Evolutionary conservation across 2,329 filamentous ascomycete genomes (phyloP).

Genomic region (Coniochaeta pulveracea): DNA sequence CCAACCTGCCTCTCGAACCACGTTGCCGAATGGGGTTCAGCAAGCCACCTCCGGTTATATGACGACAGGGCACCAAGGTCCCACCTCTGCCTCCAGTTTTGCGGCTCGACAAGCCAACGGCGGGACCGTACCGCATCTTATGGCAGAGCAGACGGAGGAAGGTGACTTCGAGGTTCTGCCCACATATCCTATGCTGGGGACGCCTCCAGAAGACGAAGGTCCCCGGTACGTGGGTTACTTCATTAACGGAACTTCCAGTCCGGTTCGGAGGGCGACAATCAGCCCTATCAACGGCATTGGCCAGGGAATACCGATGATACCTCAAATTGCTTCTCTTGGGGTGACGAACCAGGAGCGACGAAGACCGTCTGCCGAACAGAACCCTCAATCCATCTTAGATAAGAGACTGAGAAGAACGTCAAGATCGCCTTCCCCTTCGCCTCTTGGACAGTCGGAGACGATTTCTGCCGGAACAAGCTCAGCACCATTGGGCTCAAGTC

Average conservation of each 20-base stretch:
- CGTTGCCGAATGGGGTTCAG: slow-evolving; percentile 15
- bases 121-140: slow-evolving; percentile 41
- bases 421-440: slow-evolving; percentile 46
- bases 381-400: slow-evolving; percentile 41
- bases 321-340: too few species aligned
- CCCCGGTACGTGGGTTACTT: slow-evolving; percentile 25
- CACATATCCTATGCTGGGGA: slow-evolving; percentile 26
- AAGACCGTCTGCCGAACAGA: slow-evolving; percentile 40
- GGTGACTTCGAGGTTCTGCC: slow-evolving; percentile 33
- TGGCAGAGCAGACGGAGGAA: slow-evolving; percentile 37
- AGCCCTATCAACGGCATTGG: slow-evolving; percentile 13
- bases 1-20: slow-evolving; percentile 45
- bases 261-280: slow-evolving; percentile 11
- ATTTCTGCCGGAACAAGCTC: slow-evolving; percentile 28
- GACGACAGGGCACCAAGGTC: slow-evolving; percentile 19
- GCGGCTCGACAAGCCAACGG: slow-evolving; percentile 33
- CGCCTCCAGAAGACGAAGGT: slow-evolving; percentile 36
- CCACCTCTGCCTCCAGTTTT: slow-evolving; percentile 23
- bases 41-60: slow-evolving; percentile 12
- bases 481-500: slow-evolving; percentile 25
- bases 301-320: slow-evolving; percentile 27
- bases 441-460: slow-evolving; percentile 36
- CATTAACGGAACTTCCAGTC: slow-evolving; percentile 19
- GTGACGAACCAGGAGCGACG: slow-evolving; percentile 32
- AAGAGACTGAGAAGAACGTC: slow-evolving; percentile 40